phyloP scores from a whole-genome alignment of 176 grass and related monocot species.

The Microstegium vimineum region DNA sequence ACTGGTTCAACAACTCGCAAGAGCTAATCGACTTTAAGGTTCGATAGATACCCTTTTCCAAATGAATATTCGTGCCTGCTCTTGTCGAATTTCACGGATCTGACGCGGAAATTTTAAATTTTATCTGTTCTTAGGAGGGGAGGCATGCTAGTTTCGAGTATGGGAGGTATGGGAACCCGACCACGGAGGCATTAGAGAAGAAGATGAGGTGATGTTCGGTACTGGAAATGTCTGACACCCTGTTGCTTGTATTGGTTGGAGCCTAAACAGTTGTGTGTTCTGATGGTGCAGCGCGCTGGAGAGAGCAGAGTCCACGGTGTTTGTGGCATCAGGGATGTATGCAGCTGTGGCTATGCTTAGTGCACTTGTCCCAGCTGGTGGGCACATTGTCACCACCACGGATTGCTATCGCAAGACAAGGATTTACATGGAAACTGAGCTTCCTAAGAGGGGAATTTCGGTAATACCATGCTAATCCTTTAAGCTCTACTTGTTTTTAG shows the following conservation, averaged over 20 bases:
- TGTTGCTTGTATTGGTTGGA: not conserved
- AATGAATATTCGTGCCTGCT: not conserved
- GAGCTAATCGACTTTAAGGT: slow-evolving; percentile 99
- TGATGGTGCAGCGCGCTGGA: slow-evolving; percentile 77
- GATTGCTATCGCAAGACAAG: slow-evolving; percentile 97
- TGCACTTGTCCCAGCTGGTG: slow-evolving; percentile 83
- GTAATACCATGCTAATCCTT: slow-evolving; percentile 40
- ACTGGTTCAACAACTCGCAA: slow-evolving; percentile 96
- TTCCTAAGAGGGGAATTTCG: slow-evolving; percentile 91
- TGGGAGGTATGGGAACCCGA: slow-evolving; percentile 95
- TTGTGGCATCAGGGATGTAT: slow-evolving; percentile 98
- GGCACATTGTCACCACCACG: slow-evolving; percentile 85
- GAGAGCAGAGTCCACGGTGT: slow-evolving; percentile 91
- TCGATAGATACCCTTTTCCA: not conserved
- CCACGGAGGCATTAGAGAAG: slow-evolving; percentile 88
- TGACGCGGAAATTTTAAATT: not conserved
- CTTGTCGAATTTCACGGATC: slow-evolving; percentile 23
- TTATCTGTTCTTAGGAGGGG: slow-evolving; percentile 56
- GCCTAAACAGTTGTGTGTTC: slow-evolving; percentile 22
- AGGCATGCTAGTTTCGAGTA: slow-evolving; percentile 98
- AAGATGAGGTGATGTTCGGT: slow-evolving; percentile 75
- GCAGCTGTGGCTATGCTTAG: slow-evolving; percentile 90
- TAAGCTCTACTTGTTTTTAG: not conserved
- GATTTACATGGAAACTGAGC: slow-evolving; percentile 93
- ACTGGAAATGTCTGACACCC: not conserved